Base-by-base conservation (phyloP, 2,329 filamentous ascomycete species). In the Podosphaera fusca region DNA sequence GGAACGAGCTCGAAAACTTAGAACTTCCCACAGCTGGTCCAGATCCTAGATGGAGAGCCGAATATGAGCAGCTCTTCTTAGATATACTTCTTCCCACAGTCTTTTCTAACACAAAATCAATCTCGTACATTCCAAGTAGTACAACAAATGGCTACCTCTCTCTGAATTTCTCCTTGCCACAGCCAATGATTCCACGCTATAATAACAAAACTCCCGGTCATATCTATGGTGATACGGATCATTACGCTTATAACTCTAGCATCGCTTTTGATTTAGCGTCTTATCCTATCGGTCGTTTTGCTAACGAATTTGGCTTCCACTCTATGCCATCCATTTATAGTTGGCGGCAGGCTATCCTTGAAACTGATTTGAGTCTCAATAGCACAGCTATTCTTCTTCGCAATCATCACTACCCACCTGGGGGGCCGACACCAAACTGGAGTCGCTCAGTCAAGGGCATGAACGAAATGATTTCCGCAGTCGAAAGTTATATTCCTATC, bases 271-370 rank as follows among this genome's bases (percentile, higher is more conserved):
- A 81, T 63, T 68, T 70, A n/a, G 70, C 69, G 0, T 69, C 67
- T 0, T 81, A 80, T 59, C 78, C 78, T 0, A 68, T 80, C 0
- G 78, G 77, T 1, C 71, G 79, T 7, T 82, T 82, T 61, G 74
- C 76, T 2, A 79, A 80, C 60, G 79, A 82, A 65, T 82, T 82
- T 59, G 79, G 79, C 31, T 81, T 74, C 63, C 77, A 80, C 62
- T 76, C 73, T 57, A 80, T 82, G 78, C 79, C 79, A 0, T 76
- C 74, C 55, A 63, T 81, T 0, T 74, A 79, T 58, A 75, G 72
- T 2, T 81, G 78, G 78, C 70, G 71, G 47, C 72, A 77, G 62
- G 77, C 73, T 2, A 64, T 81, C 0, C 67, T 71, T 1, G 68
- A 71, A 1, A 64, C 70, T 4, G 74, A 81, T 45, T 69, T 82